A percentile compares a stretch with the other conserved stretches of the same genome.
Evolutionary conservation across 768 basidiomycete genomes (phyloP).

Genomic region (Mycena capillaripes): DNA sequence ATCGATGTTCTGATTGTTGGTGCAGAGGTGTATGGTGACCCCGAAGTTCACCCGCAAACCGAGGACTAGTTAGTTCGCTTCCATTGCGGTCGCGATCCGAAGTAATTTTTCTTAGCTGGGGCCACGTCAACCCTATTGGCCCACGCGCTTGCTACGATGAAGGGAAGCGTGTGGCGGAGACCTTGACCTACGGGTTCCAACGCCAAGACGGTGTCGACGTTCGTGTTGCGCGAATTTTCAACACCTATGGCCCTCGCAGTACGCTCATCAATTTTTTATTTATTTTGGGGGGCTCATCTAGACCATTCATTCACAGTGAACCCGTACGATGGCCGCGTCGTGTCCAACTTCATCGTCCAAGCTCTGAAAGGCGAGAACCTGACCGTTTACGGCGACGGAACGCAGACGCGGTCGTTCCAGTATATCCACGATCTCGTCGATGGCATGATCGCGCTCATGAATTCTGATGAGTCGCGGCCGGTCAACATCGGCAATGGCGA

Average conservation of each 20-base stretch:
- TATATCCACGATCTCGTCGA: slow-evolving; percentile 98
- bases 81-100: slow-evolving; percentile 5
- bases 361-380: slow-evolving; percentile 97
- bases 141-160: slow-evolving; percentile 99
- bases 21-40: slow-evolving; percentile 97
- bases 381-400: slow-evolving; percentile 96
- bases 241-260: slow-evolving; percentile 93
- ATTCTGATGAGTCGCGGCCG: slow-evolving; percentile 91
- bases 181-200: slow-evolving; percentile 95
- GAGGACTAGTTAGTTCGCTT: slow-evolving; percentile 87
- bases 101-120: slow-evolving; percentile 75
- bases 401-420: slow-evolving; percentile 95
- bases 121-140: slow-evolving; percentile 98
- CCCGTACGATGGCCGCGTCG: slow-evolving; percentile 96
- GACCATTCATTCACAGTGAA: slow-evolving; percentile 87
- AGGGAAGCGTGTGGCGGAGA: slow-evolving; percentile 99
- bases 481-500: slow-evolving; percentile 97
- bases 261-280: slow-evolving; percentile 42
- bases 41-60: slow-evolving; percentile 96
- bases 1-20: slow-evolving; percentile 29
- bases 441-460: slow-evolving; percentile 95
- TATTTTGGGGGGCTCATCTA: slow-evolving; percentile 2
- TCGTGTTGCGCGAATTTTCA: slow-evolving; percentile 98
- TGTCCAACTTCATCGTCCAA: slow-evolving; percentile 99
- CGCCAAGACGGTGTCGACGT: slow-evolving; percentile 96